Evolutionary conservation across 768 basidiomycete genomes (phyloP), one percentile per base, ranked within the genome.

Genomic region (Coprinellus aureogranulatus): DNA sequence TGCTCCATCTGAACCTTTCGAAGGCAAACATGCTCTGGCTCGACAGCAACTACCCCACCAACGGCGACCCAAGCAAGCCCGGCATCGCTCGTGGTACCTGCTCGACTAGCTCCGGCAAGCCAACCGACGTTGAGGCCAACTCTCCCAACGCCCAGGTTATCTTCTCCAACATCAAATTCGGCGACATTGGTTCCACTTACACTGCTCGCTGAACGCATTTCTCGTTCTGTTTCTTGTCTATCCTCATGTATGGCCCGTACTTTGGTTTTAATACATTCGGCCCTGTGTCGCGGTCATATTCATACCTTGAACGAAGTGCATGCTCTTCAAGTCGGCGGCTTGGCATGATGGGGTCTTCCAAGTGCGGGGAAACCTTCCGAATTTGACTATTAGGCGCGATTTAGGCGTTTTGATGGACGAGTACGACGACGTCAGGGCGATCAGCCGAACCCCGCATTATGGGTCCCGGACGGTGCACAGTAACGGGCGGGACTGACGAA

Each of bases 1-100:
- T n/a, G n/a, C n/a, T n/a, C n/a, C n/a, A n/a, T n/a, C n/a, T n/a
- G n/a, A n/a, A n/a, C n/a, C n/a, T n/a, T n/a, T n/a, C n/a, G n/a
- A n/a, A n/a, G n/a, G 79, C 69, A 49, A 65, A 73, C 64, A 81
- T 81, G 80, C 73, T 79, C 61, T 81, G 80, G 74, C 77, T 81
- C 66, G 79, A 81, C 70, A 68, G 69, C 63, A 68, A 68, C 71
- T 80, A 77, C 71, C 81, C 74, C 37, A 55, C 59, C 40, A 64
- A 62, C 57, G 63, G 55, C 14, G 66, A 64, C 62, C 64, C 75
- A 30, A 66, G 71, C 58, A 55, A 61, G 53, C 71, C 71, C 40
- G 81, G 79, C 67, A 70, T 79, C 54, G 64, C 72, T 31, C 81
- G 80, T 68, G 81, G 80, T 25, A 68, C 75, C 44, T 81, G 79